These are phyloP conservation scores for Penicillium taxi DNA, from an alignment of 495 filamentous ascomycete genomes.

Conservation along the genomic window DNA sequence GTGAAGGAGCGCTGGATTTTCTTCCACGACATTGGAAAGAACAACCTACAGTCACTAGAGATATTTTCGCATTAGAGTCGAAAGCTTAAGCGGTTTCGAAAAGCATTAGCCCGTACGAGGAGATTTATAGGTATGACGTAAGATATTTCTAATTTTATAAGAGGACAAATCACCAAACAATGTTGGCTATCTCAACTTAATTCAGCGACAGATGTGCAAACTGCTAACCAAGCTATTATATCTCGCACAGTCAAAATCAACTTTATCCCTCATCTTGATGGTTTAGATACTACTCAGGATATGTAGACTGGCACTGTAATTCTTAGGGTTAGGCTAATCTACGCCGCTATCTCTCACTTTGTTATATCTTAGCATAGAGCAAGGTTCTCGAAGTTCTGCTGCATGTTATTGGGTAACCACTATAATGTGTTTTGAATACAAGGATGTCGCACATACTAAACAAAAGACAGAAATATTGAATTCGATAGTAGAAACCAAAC, in stretches of 20 bases:
- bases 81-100: constrained; percentile 18
- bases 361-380: neutral
- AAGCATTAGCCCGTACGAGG: constrained; percentile 18
- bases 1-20: constrained; percentile 12
- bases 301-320: constrained; percentile 4
- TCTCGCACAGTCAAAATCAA: constrained; percentile 2
- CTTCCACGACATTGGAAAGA: constrained; percentile 14
- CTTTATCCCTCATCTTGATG: constrained; percentile 12
- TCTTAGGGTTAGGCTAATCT: constrained; percentile 4
- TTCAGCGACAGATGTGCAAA: constrained; percentile 11
- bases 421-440: too few relatives aligned
- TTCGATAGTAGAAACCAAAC: too few relatives aligned
- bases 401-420: too few relatives aligned
- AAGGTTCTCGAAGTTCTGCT: too few relatives aligned
- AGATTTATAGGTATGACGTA: constrained; percentile 19
- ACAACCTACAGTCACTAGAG: constrained; percentile 11
- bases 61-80: constrained; percentile 20
- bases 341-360: constrained; percentile 1
- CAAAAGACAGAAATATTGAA: too few relatives aligned
- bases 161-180: constrained; percentile 19
- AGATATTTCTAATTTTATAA: constrained; percentile 15
- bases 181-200: constrained; percentile 17
- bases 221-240: constrained; percentile 5
- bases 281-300: constrained; percentile 9
- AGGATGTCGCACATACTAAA: too few relatives aligned